Evolutionary conservation across 2,329 filamentous ascomycete genomes (phyloP), one percentile per base, ranked within the genome.

Genomic region (Pleomassaria siparia): DNA sequence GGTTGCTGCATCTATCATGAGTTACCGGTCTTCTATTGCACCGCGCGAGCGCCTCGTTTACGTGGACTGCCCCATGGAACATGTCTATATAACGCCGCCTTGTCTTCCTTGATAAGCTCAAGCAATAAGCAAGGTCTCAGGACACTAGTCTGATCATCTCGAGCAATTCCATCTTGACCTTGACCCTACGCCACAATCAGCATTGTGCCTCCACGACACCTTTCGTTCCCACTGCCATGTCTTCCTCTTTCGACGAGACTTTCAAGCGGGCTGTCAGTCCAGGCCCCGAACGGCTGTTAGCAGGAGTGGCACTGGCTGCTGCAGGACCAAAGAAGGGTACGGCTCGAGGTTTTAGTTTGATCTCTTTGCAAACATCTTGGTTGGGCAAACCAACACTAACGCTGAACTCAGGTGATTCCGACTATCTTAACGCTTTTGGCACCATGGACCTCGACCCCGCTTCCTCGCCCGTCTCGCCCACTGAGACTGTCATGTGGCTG

Each of bases 401-500:
- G 4, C 25, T n/a, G 10, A 16, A 20, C 8, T 16, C 39, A 53
- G 49, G 47, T 37, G 47, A 28, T 39, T 40, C 29, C 21, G 52
- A 62, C 44, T 61, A 53, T 40, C 41, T 52, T 32, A 37, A 50
- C 33, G 49, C 49, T 30, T 56, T 51, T 25, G 57, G 55, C 21
- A 60, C 53, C 1, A 6, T 59, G 40, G 36, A 49, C 39, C 44
- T 59, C 2, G 50, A 53, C 13, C 47, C 57, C 32, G 32, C 44
- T 9, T 59, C 55, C 22, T 22, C 46, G 3, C 32, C 50, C 15
- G 51, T 61, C n/a, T 46, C 50, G 2, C 43, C 44, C 21, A 49
- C 64, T n/a, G n/a, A n/a, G n/a, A 58, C 54, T 3, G 54, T 60
- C 8, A 58, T 68, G 53, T 69, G 63, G 65, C 50, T 66, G 9